Percentiles rank a stretch among this genome's conserved stretches.
Evolutionary conservation across 2,329 filamentous ascomycete species (phyloP).

Genomic region (Neopestalotiopsis rosae): DNA sequence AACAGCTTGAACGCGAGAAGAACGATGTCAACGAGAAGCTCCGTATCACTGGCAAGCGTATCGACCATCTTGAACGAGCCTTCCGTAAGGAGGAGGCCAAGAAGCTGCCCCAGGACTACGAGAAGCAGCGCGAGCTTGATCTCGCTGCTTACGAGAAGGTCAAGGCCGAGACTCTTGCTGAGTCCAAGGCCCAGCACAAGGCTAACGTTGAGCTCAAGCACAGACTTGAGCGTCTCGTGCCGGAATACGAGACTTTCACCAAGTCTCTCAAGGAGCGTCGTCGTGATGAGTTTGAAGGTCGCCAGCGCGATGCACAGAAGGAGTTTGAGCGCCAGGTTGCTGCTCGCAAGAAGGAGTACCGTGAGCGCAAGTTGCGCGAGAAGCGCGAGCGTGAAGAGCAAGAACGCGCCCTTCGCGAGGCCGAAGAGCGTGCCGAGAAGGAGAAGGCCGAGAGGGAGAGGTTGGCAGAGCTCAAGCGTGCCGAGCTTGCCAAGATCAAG

Average conservation of each 20-base stretch:
- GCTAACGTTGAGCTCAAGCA: constrained; percentile 93
- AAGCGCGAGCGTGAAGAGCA: constrained; percentile 84
- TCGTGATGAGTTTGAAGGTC: constrained; percentile 94
- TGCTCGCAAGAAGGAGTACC: constrained; percentile 84
- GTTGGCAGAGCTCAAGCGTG: constrained; percentile 80
- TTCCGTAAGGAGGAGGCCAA: constrained; percentile 95
- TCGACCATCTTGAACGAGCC: constrained; percentile 95
- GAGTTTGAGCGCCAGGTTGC: constrained; percentile 93
- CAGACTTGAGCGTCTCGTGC: constrained; percentile 83
- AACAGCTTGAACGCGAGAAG: constrained; percentile 97
- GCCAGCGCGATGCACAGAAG: constrained; percentile 86
- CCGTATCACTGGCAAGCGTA: constrained; percentile 89
- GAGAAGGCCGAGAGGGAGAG: constrained; percentile 87
- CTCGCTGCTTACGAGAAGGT: constrained; percentile 78
- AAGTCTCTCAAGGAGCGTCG: constrained; percentile 83
- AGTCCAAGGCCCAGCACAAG: constrained; percentile 87
- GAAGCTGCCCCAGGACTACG: constrained; percentile 87
- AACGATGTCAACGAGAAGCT: constrained; percentile 92
- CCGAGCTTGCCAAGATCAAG: constrained; percentile 70
- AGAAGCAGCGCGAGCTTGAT: constrained; percentile 79
- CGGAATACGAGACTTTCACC: constrained; percentile 84
- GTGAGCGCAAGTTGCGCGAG: constrained; percentile 82
- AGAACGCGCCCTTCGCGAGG: constrained; percentile 78
- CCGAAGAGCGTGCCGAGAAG: constrained; percentile 78
- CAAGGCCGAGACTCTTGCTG: constrained; percentile 78